Evolutionary conservation across 164 flowering plant species (phyloP), one percentile per base, ranked within the genome.

Genomic region (Vitis amurensis): DNA sequence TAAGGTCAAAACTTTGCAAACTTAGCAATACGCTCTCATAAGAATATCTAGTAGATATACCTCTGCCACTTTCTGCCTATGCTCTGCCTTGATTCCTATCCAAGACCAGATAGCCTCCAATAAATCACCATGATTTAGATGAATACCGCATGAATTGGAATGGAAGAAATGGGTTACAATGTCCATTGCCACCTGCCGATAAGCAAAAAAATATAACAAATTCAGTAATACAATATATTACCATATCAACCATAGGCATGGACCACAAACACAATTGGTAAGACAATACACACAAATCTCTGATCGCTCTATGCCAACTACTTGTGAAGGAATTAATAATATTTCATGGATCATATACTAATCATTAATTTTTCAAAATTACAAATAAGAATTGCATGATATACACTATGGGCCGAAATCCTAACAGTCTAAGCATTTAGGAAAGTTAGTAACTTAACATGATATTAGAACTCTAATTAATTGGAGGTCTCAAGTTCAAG

Each of bases 81-180:
- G 85, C 73, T 87, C 92, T 63, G 84, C 77, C 73, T 86, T 85
- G 52, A 94, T 84, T 73, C 98, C 98, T 57, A 81, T 73, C 98
- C 98, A 94, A 16, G 87, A 85, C 98, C 98, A 94, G 63, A 94
- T 88, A 29, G 93, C 93, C 53, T 92, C 93, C 72, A 91, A 76
- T 66, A 94, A 79, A 74, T 81, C 79, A 48, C 86, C 94, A 70
- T 94, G 97, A 81, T 91, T 94, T 57, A 94, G 71, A 69, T 89
- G 97, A 78, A 94, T 88, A 76, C 87, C 89, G 79, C 92, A 92
- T 11, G 84, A 82, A 68, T 81, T 85, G 29, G 77, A 47, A 71
- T 81, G 77, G 72, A 88, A 84, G 80, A 84, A 84, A 29, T 62
- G 76, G 60, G 81, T 62, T 59, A 89, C 61, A 55, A 92, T 77